Evolutionary conservation across 805 yeast species (phyloP).

Genomic region (Starmerella stellata): DNA sequence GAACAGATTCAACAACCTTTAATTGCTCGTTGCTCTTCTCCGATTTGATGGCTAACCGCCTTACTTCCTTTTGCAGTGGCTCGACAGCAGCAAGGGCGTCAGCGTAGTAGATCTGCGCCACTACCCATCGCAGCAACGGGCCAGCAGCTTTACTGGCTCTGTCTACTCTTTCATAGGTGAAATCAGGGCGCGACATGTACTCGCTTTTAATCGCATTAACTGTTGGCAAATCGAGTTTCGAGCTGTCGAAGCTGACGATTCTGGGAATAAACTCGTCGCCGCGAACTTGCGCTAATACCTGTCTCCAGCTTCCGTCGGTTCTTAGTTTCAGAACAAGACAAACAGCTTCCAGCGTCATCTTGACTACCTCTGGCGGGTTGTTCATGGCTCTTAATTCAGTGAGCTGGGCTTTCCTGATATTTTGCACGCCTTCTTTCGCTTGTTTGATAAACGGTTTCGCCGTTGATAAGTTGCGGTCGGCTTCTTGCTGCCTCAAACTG

Average conservation of each 20-base stretch:
- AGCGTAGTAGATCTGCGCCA: conserved; percentile 71
- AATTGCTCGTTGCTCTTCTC: conserved; percentile 30
- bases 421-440: conserved; percentile 78
- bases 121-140: conserved; percentile 74
- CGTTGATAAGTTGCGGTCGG: conserved; percentile 42
- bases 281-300: conserved; percentile 62
- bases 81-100: conserved; percentile 49
- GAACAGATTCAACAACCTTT: conserved; percentile 65
- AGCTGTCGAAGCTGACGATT: conserved; percentile 58
- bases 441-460: conserved; percentile 75
- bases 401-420: conserved; percentile 78
- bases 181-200: conserved; percentile 47
- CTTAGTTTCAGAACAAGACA: conserved; percentile 63
- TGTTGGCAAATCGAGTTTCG: conserved; percentile 38
- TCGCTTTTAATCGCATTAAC: conserved; percentile 37
- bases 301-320: conserved; percentile 47
- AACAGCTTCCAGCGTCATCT: conserved; percentile 70
- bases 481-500: conserved; percentile 33
- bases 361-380: conserved; percentile 80
- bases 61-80: conserved; percentile 56
- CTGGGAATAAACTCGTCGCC: conserved; percentile 73
- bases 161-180: conserved; percentile 52
- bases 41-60: conserved; percentile 39
- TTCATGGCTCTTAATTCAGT: conserved; percentile 78
- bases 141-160: conserved; percentile 94